phyloP scores from a whole-genome alignment of 805 yeast species.

The Lipomyces lipofer region DNA sequence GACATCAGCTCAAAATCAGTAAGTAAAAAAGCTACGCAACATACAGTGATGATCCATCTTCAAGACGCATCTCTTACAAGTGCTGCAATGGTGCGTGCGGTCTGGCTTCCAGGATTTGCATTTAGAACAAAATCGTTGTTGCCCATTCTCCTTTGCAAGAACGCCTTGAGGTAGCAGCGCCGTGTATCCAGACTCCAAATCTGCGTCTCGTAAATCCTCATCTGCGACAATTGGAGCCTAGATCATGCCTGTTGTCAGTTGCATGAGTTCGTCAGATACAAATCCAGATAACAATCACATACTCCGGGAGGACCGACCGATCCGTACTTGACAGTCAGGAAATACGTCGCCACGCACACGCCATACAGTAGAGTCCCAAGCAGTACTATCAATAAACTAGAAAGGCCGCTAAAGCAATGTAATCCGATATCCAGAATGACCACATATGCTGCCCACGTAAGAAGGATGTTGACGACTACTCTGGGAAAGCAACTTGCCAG shows the following conservation, averaged over 20 bases:
- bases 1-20: conserved; percentile 61
- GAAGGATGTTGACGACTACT: conserved; percentile 34
- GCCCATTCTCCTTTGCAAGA: conserved; percentile 46
- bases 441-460: conserved; percentile 39
- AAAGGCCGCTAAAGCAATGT: conserved; percentile 13
- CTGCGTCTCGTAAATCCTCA: conserved; percentile 15
- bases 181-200: conserved; percentile 34
- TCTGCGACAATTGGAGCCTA: no score
- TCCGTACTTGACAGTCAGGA: conserved; percentile 35
- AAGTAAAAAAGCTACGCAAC: background rate
- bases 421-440: conserved; percentile 33
- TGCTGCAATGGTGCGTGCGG: conserved; percentile 46
- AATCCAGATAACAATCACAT: no score
- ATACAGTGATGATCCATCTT: conserved; percentile 63
- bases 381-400: conserved; percentile 15
- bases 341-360: conserved; percentile 35
- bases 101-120: conserved; percentile 49
- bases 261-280: background rate
- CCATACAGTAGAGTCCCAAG: conserved; percentile 33
- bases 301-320: conserved; percentile 39
- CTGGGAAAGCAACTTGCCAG: conserved; percentile 37
- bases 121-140: conserved; percentile 43
- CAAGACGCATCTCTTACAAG: conserved; percentile 44
- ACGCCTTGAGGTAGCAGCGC: conserved; percentile 38
- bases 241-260: background rate